Evolutionary conservation across 1,284 basidiomycete genomes (phyloP).

Genomic region (Malassezia pachydermatis): DNA sequence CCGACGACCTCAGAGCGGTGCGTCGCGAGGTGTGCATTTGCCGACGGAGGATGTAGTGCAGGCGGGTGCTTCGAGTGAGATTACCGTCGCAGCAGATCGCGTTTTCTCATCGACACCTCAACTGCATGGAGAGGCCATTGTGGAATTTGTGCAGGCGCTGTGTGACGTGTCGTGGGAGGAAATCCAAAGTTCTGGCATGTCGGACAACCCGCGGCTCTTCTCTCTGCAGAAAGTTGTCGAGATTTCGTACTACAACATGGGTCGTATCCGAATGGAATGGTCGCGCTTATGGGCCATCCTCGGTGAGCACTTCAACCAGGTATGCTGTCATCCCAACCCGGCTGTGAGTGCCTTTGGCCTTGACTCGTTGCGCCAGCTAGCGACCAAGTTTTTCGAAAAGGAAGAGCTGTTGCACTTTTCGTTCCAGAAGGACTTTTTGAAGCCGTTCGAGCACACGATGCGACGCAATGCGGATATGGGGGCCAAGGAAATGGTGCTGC

Average conservation of each 20-base stretch:
- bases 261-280: conserved; percentile 95
- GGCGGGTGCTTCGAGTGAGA: conserved; percentile 91
- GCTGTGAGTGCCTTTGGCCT: conserved; percentile 94
- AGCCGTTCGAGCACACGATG: conserved; percentile 98
- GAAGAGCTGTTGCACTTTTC: conserved; percentile 97
- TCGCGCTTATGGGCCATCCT: conserved; percentile 95
- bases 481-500: conserved; percentile 91
- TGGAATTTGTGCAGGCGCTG: conserved; percentile 91
- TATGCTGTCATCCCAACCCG: conserved; percentile 95
- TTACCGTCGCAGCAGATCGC: conserved; percentile 97
- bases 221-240: conserved; percentile 97
- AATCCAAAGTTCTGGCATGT: conserved; percentile 89
- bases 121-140: conserved; percentile 87
- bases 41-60: conserved; percentile 82
- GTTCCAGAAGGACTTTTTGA: conserved; percentile 98
- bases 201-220: conserved; percentile 79
- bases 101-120: conserved; percentile 93
- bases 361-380: conserved; percentile 92
- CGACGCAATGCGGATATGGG: conserved; percentile 88
- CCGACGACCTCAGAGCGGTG: conserved; percentile 51
- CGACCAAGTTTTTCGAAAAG: conserved; percentile 97
- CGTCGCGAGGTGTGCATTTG: conserved; percentile 45
- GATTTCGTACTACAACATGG: conserved; percentile 99
- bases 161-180: conserved; percentile 99
- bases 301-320: conserved; percentile 98